Conservation (phyloP, 352 stramenopile species). For the Globisporangium emineosum region DNA sequence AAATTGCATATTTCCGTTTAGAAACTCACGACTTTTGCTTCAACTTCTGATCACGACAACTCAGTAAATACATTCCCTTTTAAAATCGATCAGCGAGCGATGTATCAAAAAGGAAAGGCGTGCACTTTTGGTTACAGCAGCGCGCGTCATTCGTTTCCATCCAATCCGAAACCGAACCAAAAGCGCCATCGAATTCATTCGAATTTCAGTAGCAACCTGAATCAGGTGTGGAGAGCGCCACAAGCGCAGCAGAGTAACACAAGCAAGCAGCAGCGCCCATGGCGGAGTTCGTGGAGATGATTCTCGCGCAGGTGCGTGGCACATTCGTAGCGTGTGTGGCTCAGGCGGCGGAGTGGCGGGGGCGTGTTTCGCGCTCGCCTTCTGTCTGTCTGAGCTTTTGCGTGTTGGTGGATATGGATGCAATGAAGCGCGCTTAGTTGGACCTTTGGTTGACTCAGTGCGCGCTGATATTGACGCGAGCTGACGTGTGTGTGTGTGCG, state of each 20-base stretch:
- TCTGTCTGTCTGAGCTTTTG: neutral
- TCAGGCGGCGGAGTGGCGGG: neutral
- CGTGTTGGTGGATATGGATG: neutral
- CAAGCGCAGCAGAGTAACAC: neutral
- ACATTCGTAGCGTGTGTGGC: neutral
- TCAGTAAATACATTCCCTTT: neutral
- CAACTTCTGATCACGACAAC: neutral
- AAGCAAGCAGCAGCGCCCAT: conserved; percentile 24
- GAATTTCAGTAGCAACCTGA: neutral
- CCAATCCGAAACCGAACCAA: conserved; percentile 3
- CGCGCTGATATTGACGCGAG: neutral
- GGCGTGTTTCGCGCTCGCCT: no score
- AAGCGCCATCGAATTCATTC: neutral
- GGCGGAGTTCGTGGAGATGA: conserved; percentile 82
- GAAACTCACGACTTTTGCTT: neutral
- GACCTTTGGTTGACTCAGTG: neutral
- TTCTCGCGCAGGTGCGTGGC: conserved; percentile 66
- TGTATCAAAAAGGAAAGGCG: neutral
- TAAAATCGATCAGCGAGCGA: neutral
- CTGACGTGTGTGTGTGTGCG: neutral
- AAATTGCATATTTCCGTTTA: neutral
- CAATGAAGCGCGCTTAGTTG: neutral
- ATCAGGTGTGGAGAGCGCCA: neutral
- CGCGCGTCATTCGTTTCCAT: conserved; percentile 12
- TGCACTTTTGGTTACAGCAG: conserved; percentile 5